Evolutionary conservation across 208 protist species (phyloP), one percentile per base, ranked within the genome.

Genomic region (Borovskyia barvae): DNA sequence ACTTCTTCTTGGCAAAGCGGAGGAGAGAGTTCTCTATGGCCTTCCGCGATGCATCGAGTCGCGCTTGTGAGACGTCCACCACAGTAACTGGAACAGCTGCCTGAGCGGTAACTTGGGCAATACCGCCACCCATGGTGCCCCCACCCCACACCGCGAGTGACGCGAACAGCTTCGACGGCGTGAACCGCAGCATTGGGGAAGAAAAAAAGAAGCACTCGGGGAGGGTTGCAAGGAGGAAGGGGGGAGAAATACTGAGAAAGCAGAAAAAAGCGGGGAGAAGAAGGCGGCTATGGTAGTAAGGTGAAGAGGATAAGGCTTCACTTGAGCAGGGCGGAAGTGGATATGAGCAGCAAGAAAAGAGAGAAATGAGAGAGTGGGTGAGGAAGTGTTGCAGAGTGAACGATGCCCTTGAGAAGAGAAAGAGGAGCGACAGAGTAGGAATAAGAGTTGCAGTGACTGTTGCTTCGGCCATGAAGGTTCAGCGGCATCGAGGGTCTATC

Each of bases 61-160:
- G 59, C 41, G 82, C 76, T 60, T 84, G 62, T n/a, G 76, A 77
- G 14, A 85, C 57, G 19, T 85, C 83, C 26, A 87, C 76, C 17
- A 87, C 56, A 5, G 76, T 85, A n/a, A 80, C 79, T 14, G 74
- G 60, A n/a, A 80, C 65, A 24, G 59, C 67, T 22, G 73, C 64
- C 45, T 60, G 42, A 7, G 83, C 83, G 8, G 70, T 70, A 7
- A 87, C 66, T 63, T 87, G 83, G 2, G 84, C 84, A 35, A 91
- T 87, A 28, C 84, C 84, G 53, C 74, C 66, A 53, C 84, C 84
- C 84, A 90, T 90, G 47, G 77, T 87, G 48, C 83, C 83, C 35
- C 69, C 77, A 55, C 83, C 83, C 66, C 77, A 81, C 19, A 90
- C 77, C 14, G 74, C 47, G 3, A 88, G 42, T 19, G 54, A 68